Percentiles rank a stretch among this genome's conserved stretches.
phyloP scores from a whole-genome alignment of 2,329 filamentous ascomycete genomes.

The Colletotrichum siamense region DNA sequence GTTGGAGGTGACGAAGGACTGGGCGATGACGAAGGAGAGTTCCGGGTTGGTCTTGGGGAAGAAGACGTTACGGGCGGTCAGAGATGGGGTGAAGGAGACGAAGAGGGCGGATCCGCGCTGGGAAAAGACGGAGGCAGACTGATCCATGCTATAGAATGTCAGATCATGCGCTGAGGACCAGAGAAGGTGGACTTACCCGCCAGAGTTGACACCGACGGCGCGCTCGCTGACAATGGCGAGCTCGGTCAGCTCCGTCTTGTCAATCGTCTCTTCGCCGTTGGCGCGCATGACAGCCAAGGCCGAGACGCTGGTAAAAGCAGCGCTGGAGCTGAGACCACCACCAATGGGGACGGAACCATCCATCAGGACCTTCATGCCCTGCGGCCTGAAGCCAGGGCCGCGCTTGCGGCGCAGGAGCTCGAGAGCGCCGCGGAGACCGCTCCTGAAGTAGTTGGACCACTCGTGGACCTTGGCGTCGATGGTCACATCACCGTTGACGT shows the following conservation, averaged over 20 bases:
- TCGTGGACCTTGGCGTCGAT: slow-evolving; percentile 88
- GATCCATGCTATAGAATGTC: slow-evolving; percentile 77
- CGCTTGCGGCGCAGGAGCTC: slow-evolving; percentile 75
- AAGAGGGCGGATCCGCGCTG: slow-evolving; percentile 85
- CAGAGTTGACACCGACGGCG: slow-evolving; percentile 93
- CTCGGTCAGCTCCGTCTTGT: slow-evolving; percentile 92
- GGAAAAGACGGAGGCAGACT: slow-evolving; percentile 94
- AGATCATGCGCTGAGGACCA: background rate
- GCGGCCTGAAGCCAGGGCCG: slow-evolving; percentile 63
- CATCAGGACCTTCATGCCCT: slow-evolving; percentile 85
- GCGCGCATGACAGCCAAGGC: slow-evolving; percentile 87
- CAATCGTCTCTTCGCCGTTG: slow-evolving; percentile 77
- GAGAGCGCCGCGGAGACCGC: slow-evolving; percentile 82
- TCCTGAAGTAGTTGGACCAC: slow-evolving; percentile 99
- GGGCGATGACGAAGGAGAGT: slow-evolving; percentile 90
- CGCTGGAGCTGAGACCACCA: slow-evolving; percentile 91
- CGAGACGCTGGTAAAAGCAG: slow-evolving; percentile 90
- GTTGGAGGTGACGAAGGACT: slow-evolving; percentile 92
- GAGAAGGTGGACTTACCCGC: slow-evolving; percentile 66
- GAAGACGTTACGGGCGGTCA: slow-evolving; percentile 77
- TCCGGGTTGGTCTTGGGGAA: slow-evolving; percentile 85
- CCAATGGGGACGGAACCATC: slow-evolving; percentile 93
- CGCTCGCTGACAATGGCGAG: slow-evolving; percentile 94
- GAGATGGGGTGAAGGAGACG: slow-evolving; percentile 83
- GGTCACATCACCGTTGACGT: slow-evolving; percentile 65